These are phyloP conservation scores for Lanmaoa pseudosensibilis DNA, from an alignment of 768 basidiomycete genomes.

Conservation along the genomic window DNA sequence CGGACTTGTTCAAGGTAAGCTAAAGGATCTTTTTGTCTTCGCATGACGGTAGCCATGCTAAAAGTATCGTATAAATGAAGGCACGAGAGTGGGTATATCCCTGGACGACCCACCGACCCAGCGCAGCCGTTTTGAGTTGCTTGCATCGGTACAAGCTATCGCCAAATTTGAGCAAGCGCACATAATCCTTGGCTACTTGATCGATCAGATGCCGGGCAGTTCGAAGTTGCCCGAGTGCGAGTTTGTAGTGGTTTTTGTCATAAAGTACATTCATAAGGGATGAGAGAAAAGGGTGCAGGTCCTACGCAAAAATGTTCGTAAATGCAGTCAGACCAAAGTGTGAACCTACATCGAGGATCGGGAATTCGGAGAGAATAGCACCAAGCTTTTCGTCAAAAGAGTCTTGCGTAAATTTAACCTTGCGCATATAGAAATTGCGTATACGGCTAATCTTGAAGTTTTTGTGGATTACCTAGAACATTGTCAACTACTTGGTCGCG, in stretches of 20 bases:
- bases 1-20: conserved; percentile 99
- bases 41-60: conserved; percentile 99
- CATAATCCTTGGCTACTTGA: conserved; percentile 96
- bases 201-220: conserved; percentile 96
- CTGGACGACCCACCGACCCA: conserved; percentile 75
- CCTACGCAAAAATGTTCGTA: conserved; percentile 39
- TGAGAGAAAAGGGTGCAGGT: conserved; percentile 94
- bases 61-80: background rate
- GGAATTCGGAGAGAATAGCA: conserved; percentile 93
- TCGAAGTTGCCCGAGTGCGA: conserved; percentile 94
- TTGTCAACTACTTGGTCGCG: conserved; percentile 2
- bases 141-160: conserved; percentile 98
- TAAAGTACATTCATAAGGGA: conserved; percentile 98
- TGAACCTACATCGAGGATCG: conserved; percentile 86
- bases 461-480: conserved; percentile 88
- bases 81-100: background rate
- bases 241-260: conserved; percentile 99
- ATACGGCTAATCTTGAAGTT: conserved; percentile 99
- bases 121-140: conserved; percentile 94
- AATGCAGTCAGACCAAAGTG: background rate
- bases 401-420: conserved; percentile 98
- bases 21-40: conserved; percentile 95
- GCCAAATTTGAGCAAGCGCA: conserved; percentile 94
- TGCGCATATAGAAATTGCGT: conserved; percentile 98
- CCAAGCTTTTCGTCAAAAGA: conserved; percentile 94